Percentiles rank a stretch among this genome's conserved stretches.
phyloP scores from a whole-genome alignment of 2,329 filamentous ascomycete genomes.

The Capronia coronata region DNA sequence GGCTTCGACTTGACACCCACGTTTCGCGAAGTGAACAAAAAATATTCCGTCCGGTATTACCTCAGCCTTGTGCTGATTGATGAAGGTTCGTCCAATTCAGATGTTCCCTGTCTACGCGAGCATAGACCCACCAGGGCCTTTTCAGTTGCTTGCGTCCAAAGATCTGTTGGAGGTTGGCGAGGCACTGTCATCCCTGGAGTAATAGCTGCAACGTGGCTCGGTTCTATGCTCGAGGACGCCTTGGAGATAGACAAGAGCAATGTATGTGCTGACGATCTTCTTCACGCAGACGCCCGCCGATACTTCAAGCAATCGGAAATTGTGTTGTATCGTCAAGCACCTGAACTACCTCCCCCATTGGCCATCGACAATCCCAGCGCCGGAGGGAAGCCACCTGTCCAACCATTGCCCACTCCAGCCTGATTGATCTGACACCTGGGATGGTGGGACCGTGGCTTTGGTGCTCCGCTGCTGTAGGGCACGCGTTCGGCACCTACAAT shows the following conservation, averaged over 20 bases:
- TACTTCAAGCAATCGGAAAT: conserved; percentile 99
- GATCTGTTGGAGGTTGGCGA: conserved; percentile 33
- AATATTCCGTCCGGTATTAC: conserved; percentile 97
- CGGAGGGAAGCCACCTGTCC: conserved; percentile 26
- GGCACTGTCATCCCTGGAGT: conserved; percentile 4
- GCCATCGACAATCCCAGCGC: conserved; percentile 26
- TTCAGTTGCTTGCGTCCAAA: background rate
- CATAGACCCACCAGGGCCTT: background rate
- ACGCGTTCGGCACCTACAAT: background rate
- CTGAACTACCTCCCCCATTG: conserved; percentile 32
- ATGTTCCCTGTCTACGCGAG: background rate
- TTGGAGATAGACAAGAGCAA: background rate
- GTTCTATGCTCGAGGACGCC: background rate
- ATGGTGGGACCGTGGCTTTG: background rate
- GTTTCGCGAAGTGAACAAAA: conserved; percentile 99
- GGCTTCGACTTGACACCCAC: conserved; percentile 97
- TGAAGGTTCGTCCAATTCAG: conserved; percentile 57
- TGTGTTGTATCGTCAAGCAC: conserved; percentile 77
- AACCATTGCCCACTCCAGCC: conserved; percentile 25
- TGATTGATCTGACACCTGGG: conserved; percentile 8
- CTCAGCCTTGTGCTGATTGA: conserved; percentile 92
- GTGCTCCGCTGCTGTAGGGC: background rate
- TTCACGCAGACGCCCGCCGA: conserved; percentile 66
- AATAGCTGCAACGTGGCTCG: background rate
- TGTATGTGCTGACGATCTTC: conserved; percentile 1